Evolutionary conservation across 2,329 filamentous ascomycete species (phyloP).

Genomic region (Sclerotinia sclerotiorum): DNA sequence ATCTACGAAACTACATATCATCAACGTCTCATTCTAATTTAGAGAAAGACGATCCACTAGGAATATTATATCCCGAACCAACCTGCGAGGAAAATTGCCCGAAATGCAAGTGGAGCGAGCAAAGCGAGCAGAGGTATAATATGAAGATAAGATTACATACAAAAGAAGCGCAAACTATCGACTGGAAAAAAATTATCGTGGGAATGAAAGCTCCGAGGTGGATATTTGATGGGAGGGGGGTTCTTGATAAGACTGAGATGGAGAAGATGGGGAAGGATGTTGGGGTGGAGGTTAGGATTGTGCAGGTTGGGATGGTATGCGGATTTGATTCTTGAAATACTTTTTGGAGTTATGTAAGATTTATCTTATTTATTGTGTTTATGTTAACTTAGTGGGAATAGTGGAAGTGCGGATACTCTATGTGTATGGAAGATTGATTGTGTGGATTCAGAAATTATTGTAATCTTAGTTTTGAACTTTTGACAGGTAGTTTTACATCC

Average conservation of each 20-base stretch:
- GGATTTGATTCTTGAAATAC: no score
- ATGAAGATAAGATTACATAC: background rate
- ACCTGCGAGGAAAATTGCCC: conserved; percentile 39
- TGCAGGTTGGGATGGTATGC: conserved; percentile 26
- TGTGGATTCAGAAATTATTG: no score
- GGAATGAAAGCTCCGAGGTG: conserved; percentile 49
- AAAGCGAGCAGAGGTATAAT: conserved; percentile 27
- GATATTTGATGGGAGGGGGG: conserved; percentile 49
- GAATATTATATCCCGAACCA: conserved; percentile 31
- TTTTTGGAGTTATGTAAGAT: no score
- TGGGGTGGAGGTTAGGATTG: conserved; percentile 29
- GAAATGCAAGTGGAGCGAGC: conserved; percentile 35
- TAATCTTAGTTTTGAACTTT: no score
- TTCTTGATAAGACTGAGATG: conserved; percentile 37
- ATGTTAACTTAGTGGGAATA: no score
- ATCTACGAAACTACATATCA: background rate
- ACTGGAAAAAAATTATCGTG: conserved; percentile 49
- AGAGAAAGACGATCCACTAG: background rate
- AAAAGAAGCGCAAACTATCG: conserved; percentile 38
- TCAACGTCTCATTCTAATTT: background rate
- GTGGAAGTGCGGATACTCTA: no score
- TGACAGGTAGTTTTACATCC: no score
- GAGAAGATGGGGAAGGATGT: conserved; percentile 33
- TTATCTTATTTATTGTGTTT: no score
- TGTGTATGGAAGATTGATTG: no score